phyloP scores from a whole-genome alignment of 164 flowering plant species.

The Tinospora cordifolia region DNA sequence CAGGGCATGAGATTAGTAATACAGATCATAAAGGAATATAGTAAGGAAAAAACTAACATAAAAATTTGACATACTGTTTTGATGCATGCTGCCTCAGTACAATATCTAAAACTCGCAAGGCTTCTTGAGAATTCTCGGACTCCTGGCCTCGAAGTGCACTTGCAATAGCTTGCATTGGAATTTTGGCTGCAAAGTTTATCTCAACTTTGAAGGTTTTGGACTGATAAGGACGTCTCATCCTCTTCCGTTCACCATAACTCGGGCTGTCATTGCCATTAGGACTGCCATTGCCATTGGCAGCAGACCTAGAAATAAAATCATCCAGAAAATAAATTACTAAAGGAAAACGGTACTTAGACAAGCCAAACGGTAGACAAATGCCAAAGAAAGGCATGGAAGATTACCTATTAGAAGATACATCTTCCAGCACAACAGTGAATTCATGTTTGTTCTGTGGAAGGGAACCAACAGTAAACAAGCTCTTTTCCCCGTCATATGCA shows the following conservation, averaged over 20 bases:
- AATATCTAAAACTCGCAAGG: constrained; percentile 80
- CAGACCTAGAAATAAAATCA: constrained; percentile 11
- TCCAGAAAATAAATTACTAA: neutral
- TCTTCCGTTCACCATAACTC: constrained; percentile 52
- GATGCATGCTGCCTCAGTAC: constrained; percentile 89
- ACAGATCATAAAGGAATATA: neutral
- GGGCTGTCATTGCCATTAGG: constrained; percentile 52
- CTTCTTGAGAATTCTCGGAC: constrained; percentile 78
- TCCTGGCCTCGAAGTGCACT: constrained; percentile 81
- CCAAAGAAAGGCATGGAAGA: neutral
- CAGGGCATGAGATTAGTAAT: constrained; percentile 5
- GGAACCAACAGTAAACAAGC: constrained; percentile 75
- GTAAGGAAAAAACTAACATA: neutral
- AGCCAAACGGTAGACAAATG: neutral
- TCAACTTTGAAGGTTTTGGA: constrained; percentile 71
- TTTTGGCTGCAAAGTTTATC: constrained; percentile 78
- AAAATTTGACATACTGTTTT: constrained; percentile 51
- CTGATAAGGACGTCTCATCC: constrained; percentile 47
- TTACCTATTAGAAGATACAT: constrained; percentile 52
- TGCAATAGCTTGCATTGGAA: constrained; percentile 80
- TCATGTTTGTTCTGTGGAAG: constrained; percentile 76
- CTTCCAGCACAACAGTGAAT: constrained; percentile 78
- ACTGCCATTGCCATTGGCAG: constrained; percentile 44
- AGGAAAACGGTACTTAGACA: too few relatives aligned
- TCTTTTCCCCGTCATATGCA: constrained; percentile 94